Percentiles rank a stretch among this genome's conserved stretches.
These are phyloP conservation scores for Botrytis paeoniae DNA, from an alignment of 2,329 filamentous ascomycete genomes.

Conservation along the genomic window DNA sequence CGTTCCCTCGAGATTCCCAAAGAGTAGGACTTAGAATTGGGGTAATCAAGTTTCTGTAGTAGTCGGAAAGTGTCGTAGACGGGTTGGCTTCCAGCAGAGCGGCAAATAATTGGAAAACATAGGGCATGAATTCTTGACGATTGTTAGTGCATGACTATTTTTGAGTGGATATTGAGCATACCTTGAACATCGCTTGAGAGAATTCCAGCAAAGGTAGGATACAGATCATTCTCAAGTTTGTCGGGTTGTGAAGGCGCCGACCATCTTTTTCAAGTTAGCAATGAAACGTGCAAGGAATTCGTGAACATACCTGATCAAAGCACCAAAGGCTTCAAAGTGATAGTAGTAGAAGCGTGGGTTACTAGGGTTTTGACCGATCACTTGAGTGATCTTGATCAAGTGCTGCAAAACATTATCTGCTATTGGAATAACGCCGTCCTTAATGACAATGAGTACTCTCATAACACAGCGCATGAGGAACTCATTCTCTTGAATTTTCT, in stretches of 20 bases:
- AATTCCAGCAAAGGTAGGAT: constrained; percentile 77
- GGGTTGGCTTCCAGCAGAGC: constrained; percentile 86
- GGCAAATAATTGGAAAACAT: constrained; percentile 93
- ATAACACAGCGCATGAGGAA: constrained; percentile 99
- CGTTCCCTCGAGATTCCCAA: constrained; percentile 91
- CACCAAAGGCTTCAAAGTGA: constrained; percentile 91
- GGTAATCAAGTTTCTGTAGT: constrained; percentile 75
- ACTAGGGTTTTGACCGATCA: constrained; percentile 92
- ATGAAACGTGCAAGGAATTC: neutral
- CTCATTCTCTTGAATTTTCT: constrained; percentile 98
- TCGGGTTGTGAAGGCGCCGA: constrained; percentile 65
- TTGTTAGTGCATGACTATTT: constrained; percentile 36
- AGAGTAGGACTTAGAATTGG: constrained; percentile 77
- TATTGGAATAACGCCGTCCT: constrained; percentile 72
- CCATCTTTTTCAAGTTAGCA: constrained; percentile 43
- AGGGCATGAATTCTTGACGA: constrained; percentile 80
- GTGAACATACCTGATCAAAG: constrained; percentile 58
- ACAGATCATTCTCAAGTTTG: constrained; percentile 76
- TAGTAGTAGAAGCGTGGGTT: constrained; percentile 99
- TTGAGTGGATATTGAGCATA: constrained; percentile 40
- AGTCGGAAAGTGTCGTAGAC: constrained; percentile 70
- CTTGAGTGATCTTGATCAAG: constrained; percentile 82
- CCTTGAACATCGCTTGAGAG: constrained; percentile 78
- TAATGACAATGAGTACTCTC: constrained; percentile 92
- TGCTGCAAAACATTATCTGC: constrained; percentile 77